Conservation (phyloP, 78 protist species). For the Polysphondylium violaceum region DNA sequence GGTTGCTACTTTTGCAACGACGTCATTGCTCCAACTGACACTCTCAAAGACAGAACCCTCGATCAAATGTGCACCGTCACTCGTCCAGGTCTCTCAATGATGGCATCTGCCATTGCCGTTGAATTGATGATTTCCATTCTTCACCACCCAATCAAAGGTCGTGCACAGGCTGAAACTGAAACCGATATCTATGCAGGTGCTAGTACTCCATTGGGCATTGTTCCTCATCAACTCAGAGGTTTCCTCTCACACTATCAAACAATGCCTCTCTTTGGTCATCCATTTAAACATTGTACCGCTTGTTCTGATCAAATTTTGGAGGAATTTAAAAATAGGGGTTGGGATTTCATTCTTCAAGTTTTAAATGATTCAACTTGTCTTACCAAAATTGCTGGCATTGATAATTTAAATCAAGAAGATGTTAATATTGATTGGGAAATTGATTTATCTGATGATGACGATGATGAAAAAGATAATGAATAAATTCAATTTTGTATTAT, state of each 20-base stretch:
- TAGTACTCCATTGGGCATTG: conserved; percentile 45
- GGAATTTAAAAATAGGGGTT: conserved; percentile 33
- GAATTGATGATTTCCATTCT: conserved; percentile 92
- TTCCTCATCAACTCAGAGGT: conserved; percentile 95
- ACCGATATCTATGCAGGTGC: conserved; percentile 23
- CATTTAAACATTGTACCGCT: conserved; percentile 93
- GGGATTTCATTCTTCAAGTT: conserved; percentile 37
- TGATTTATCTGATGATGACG: neutral
- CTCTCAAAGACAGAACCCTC: conserved; percentile 94
- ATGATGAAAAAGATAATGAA: neutral
- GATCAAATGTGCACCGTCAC: conserved; percentile 99
- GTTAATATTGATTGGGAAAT: conserved; percentile 59
- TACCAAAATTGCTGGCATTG: conserved; percentile 46
- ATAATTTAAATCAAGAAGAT: conserved; percentile 8
- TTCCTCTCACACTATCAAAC: conserved; percentile 77
- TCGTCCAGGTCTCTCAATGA: conserved; percentile 94
- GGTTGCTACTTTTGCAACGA: conserved; percentile 99
- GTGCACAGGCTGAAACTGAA: conserved; percentile 55
- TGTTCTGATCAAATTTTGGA: conserved; percentile 87
- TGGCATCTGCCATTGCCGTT: conserved; percentile 94
- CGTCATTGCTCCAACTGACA: conserved; percentile 96
- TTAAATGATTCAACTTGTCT: conserved; percentile 55
- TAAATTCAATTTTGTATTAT: no score
- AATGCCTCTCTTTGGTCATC: conserved; percentile 56
- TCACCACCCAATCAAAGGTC: conserved; percentile 88